Conservation (phyloP, 345 rosid species). For the Citrus sinensis region DNA sequence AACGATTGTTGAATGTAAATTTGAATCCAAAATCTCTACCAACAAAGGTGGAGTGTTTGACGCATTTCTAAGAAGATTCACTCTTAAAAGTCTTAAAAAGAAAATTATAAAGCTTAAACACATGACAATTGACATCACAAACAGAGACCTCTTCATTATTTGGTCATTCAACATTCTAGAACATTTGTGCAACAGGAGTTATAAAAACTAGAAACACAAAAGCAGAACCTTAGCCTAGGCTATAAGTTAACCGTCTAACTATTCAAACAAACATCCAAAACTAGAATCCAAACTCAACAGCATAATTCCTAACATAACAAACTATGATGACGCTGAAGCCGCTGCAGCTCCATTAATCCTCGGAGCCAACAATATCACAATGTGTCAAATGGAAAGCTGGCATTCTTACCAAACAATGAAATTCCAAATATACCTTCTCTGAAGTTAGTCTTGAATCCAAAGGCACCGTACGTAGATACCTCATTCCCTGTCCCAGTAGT, state of each 20-base stretch:
- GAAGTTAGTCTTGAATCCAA: constrained; percentile 23
- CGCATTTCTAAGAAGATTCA: too few relatives aligned
- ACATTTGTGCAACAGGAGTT: too few relatives aligned
- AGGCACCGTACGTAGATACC: constrained; percentile 16
- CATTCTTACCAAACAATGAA: neutral
- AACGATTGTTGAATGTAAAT: too few relatives aligned
- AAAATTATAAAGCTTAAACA: too few relatives aligned
- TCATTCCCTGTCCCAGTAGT: constrained; percentile 29
- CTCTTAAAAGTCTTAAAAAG: too few relatives aligned
- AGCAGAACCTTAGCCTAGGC: neutral
- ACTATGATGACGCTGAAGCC: neutral
- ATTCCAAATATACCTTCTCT: constrained; percentile 17
- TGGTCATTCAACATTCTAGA: too few relatives aligned
- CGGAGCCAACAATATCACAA: neutral
- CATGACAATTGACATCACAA: too few relatives aligned
- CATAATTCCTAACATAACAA: neutral
- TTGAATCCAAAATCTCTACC: too few relatives aligned
- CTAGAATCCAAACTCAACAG: neutral
- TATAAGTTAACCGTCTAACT: too few relatives aligned
- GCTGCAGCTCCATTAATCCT: constrained; percentile 9
- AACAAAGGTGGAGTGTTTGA: too few relatives aligned
- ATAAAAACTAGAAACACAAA: neutral
- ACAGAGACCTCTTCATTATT: too few relatives aligned
- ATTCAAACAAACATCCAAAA: neutral
- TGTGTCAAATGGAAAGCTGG: neutral